These are phyloP conservation scores for Pleodorina starrii DNA, from an alignment of 139 green algal genomes.

Conservation along the genomic window DNA sequence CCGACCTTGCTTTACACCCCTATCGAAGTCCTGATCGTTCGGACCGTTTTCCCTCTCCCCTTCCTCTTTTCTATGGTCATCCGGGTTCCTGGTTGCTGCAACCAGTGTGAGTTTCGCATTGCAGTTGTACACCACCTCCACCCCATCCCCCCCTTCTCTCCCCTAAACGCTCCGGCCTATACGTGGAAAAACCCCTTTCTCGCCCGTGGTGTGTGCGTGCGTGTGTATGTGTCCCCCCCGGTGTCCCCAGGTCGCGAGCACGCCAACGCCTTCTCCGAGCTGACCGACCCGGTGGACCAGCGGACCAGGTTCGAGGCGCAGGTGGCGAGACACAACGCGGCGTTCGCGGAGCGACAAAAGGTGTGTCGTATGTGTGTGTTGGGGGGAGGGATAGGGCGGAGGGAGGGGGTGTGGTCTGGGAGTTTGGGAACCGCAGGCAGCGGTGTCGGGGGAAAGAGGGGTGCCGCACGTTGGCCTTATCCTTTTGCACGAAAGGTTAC, in stretches of 20 bases:
- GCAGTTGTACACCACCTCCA: background rate
- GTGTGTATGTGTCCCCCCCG: no score
- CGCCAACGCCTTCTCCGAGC: conserved; percentile 96
- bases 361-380: background rate
- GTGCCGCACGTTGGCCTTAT: no score
- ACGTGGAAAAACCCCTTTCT: no score
- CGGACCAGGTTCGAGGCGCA: conserved; percentile 92
- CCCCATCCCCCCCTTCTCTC: background rate
- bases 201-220: no score
- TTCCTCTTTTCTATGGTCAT: no score
- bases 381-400: background rate
- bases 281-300: conserved; percentile 98
- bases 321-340: conserved; percentile 64
- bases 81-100: no score
- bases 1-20: background rate
- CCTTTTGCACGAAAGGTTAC: no score
- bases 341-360: background rate
- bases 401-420: no score
- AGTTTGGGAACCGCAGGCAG: no score
- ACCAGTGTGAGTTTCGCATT: no score
- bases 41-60: background rate
- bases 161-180: background rate
- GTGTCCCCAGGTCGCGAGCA: conserved; percentile 87
- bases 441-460: no score
- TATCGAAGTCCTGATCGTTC: background rate